Conservation (phyloP, 768 basidiomycete genomes). For the Favolaschia claudopus region DNA sequence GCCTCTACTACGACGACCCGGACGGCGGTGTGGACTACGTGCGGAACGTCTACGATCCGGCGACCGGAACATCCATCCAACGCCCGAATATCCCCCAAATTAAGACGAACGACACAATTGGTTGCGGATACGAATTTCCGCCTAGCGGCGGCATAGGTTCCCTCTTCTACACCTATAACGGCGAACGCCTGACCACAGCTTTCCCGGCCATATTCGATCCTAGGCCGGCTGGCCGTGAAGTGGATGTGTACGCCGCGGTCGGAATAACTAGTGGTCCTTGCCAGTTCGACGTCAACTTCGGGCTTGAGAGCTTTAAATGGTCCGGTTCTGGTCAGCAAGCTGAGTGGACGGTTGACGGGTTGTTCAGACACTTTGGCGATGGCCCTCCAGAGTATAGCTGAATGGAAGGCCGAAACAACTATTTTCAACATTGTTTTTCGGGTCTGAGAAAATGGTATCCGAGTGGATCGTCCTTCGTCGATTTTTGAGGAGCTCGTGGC, state of each 20-base stretch:
- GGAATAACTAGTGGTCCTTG: constrained; percentile 16
- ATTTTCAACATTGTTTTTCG: neutral
- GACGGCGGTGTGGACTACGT: constrained; percentile 18
- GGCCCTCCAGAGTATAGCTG: constrained; percentile 24
- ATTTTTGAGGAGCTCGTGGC: too few species aligned
- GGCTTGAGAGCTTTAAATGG: constrained; percentile 10
- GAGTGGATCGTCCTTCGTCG: too few species aligned
- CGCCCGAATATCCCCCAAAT: neutral
- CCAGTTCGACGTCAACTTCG: constrained; percentile 18
- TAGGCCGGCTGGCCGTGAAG: neutral
- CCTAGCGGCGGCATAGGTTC: neutral
- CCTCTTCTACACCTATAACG: constrained; percentile 24
- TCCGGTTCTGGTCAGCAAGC: neutral
- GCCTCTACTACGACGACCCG: constrained; percentile 19
- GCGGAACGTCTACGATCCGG: neutral
- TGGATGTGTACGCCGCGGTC: constrained; percentile 21
- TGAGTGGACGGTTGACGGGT: constrained; percentile 11
- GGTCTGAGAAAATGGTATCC: neutral
- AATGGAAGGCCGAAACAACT: neutral
- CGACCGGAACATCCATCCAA: neutral
- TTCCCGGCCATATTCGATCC: constrained; percentile 14
- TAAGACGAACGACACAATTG: constrained; percentile 2
- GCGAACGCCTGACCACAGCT: constrained; percentile 11
- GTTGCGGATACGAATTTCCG: constrained; percentile 19
- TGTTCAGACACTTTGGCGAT: constrained; percentile 13